Percentiles rank a stretch among this genome's conserved stretches.
Evolutionary conservation across 306 rosid genomes (phyloP).

Genomic region (Biancaea sappan): DNA sequence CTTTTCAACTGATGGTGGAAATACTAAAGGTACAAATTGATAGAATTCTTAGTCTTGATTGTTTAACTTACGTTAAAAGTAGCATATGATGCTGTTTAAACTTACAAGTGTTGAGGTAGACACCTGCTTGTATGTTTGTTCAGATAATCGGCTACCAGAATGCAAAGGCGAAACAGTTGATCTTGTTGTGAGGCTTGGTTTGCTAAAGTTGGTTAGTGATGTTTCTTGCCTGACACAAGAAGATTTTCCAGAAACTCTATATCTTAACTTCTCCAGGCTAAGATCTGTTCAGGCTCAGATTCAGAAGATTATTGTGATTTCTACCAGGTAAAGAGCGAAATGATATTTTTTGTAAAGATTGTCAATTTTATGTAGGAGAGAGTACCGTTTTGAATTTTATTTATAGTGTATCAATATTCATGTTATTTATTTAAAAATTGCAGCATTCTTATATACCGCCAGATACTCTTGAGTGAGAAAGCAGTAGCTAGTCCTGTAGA

Average conservation of each 20-base stretch:
- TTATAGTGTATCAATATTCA: neutral
- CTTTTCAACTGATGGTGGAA: slow-evolving; percentile 37
- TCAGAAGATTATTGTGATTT: slow-evolving; percentile 79
- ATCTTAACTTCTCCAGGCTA: slow-evolving; percentile 69
- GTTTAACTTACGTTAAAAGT: neutral
- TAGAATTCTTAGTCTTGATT: neutral
- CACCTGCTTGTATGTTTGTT: slow-evolving; percentile 12
- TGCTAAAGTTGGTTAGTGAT: slow-evolving; percentile 67
- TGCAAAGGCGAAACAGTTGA: slow-evolving; percentile 84
- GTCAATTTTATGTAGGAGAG: neutral
- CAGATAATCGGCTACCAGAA: slow-evolving; percentile 68
- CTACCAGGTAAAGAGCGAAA: slow-evolving; percentile 59
- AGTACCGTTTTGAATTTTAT: neutral
- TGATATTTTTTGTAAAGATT: slow-evolving; percentile 10
- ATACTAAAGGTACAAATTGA: slow-evolving; percentile 44
- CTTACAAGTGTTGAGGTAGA: neutral
- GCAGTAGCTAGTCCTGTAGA: slow-evolving; percentile 48
- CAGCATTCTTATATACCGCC: slow-evolving; percentile 87
- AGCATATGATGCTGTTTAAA: slow-evolving; percentile 6
- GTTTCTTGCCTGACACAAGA: slow-evolving; percentile 70
- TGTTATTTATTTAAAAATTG: slow-evolving; percentile 31
- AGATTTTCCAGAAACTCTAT: slow-evolving; percentile 73
- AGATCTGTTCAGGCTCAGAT: slow-evolving; percentile 86
- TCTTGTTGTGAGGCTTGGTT: slow-evolving; percentile 74
- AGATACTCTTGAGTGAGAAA: slow-evolving; percentile 71